Conservation (phyloP, 225 moss, liverwort and hornwort species). For the Straminergon stramineum region DNA sequence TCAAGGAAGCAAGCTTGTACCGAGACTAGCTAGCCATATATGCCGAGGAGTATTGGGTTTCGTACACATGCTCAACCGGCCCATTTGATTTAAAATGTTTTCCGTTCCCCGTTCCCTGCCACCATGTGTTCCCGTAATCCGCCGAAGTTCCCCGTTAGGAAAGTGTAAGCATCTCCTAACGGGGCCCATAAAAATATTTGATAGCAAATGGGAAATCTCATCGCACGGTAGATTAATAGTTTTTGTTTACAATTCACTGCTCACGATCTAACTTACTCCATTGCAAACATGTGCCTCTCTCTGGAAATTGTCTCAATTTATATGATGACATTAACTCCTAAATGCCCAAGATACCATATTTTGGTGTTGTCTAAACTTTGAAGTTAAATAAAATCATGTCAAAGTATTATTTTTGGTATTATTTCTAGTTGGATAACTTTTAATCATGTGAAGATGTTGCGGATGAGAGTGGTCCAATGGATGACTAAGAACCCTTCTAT, state of each 20-base stretch:
- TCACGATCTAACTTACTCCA: not conserved
- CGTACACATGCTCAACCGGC: not conserved
- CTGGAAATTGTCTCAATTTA: not conserved
- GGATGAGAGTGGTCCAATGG: not conserved
- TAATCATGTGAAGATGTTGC: accelerated
- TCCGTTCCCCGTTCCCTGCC: too few species aligned
- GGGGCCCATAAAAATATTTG: too few species aligned
- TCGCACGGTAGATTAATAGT: too few species aligned
- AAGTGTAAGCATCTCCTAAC: too few species aligned
- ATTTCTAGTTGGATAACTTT: not conserved
- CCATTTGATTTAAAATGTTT: not conserved
- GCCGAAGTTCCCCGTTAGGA: too few species aligned
- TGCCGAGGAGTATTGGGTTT: not conserved
- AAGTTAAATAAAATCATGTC: not conserved
- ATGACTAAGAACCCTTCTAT: not conserved
- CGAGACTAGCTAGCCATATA: not conserved
- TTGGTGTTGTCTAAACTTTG: not conserved
- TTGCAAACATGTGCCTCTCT: not conserved
- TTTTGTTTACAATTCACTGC: not conserved
- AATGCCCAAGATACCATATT: not conserved
- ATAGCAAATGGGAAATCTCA: not conserved
- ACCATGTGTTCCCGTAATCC: too few species aligned
- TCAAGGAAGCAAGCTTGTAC: not conserved
- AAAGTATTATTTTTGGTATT: too few species aligned
- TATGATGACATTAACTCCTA: not conserved